Conservation (phyloP, 177 flowering plant species). For the Vitis hybrid region DNA sequence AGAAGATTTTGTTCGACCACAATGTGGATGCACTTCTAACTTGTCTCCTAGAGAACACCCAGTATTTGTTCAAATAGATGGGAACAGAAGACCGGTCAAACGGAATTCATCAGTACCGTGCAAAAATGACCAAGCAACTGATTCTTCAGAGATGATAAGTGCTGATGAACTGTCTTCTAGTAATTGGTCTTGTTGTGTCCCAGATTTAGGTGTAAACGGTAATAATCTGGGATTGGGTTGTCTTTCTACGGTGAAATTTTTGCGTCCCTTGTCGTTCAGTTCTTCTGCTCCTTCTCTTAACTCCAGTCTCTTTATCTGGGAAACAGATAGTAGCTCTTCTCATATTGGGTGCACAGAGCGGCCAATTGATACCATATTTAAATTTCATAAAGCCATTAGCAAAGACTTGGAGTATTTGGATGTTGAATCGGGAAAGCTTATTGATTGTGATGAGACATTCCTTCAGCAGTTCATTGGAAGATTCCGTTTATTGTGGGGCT, state of each 20-base stretch:
- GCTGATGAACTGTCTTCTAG: constrained; percentile 18
- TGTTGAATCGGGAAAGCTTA: constrained; percentile 53
- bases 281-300: constrained; percentile 41
- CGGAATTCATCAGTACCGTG: constrained; percentile 14
- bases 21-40: constrained; percentile 22
- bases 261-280: constrained; percentile 41
- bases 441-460: constrained; percentile 35
- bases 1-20: constrained; percentile 24
- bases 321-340: constrained; percentile 34
- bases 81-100: constrained; percentile 25
- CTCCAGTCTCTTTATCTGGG: constrained; percentile 54
- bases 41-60: constrained; percentile 12
- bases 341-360: constrained; percentile 22
- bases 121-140: constrained; percentile 3
- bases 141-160: constrained; percentile 11
- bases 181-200: constrained; percentile 43
- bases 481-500: constrained; percentile 52
- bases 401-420: constrained; percentile 57
- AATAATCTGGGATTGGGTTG: constrained; percentile 40
- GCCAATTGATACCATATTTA: constrained; percentile 55
- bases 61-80: constrained; percentile 17
- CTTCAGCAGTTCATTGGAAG: constrained; percentile 49
- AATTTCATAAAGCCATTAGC: constrained; percentile 52
- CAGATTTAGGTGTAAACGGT: constrained; percentile 45
- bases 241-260: constrained; percentile 35